These are phyloP conservation scores for Curvularia hawaiiensis DNA, from an alignment of 2,329 filamentous ascomycete species.

Conservation along the genomic window DNA sequence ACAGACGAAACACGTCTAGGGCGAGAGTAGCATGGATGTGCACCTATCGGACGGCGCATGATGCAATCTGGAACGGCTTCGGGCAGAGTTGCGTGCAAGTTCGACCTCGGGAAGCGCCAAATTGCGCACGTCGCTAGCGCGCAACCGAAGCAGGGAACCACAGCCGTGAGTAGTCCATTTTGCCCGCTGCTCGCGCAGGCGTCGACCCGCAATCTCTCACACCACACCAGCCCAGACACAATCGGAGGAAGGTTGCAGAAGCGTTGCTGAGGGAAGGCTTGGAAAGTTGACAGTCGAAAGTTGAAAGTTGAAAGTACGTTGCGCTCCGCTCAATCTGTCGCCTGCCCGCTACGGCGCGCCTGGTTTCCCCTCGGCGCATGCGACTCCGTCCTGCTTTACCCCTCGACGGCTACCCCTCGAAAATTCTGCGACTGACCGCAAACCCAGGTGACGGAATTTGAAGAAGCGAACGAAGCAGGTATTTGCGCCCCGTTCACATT, in stretches of 20 bases:
- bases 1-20: conserved; percentile 18
- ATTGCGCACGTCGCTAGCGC: conserved; percentile 33
- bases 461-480: conserved; percentile 39
- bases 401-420: conserved; percentile 31
- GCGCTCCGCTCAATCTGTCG: conserved; percentile 6
- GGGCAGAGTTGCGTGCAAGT: conserved; percentile 19
- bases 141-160: conserved; percentile 31
- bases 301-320: conserved; percentile 34
- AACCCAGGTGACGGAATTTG: conserved; percentile 42
- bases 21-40: conserved; percentile 18
- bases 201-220: conserved; percentile 28
- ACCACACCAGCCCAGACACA: conserved; percentile 20
- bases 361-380: conserved; percentile 25
- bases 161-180: conserved; percentile 32
- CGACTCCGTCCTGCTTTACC: conserved; percentile 30
- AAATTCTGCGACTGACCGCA: conserved; percentile 40
- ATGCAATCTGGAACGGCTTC: conserved; percentile 23
- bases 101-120: conserved; percentile 33
- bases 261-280: conserved; percentile 50
- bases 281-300: conserved; percentile 41
- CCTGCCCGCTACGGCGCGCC: conserved; percentile 11
- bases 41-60: conserved; percentile 9
- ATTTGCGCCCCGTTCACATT: conserved; percentile 18
- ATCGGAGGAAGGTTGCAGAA: conserved; percentile 47
- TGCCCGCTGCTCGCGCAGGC: conserved; percentile 29